phyloP scores from a whole-genome alignment of 176 grass and related monocot genomes.

The Phoenix roebelenii region DNA sequence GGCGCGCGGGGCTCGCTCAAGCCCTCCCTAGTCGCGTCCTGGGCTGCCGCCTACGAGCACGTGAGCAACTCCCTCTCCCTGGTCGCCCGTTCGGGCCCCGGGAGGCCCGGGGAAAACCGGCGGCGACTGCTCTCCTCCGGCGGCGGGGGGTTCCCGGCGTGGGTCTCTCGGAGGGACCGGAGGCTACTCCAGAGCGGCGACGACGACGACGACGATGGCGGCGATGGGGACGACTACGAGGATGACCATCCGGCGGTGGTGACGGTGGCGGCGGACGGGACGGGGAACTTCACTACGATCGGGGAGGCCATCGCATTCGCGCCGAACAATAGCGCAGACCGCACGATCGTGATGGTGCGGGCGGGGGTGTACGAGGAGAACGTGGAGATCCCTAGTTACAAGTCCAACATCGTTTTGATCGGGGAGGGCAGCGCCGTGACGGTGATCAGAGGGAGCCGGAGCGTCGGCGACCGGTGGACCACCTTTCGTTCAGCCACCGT shows the following conservation, averaged over 20 bases:
- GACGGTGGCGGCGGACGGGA: constrained; percentile 9
- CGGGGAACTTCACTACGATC: constrained; percentile 14
- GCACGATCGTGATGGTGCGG: too few species aligned
- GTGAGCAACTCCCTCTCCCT: constrained; percentile 24
- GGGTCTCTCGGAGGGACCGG: background rate
- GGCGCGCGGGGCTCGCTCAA: constrained; percentile 1
- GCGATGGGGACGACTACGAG: background rate
- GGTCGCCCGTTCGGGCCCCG: background rate
- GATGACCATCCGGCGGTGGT: background rate
- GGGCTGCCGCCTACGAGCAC: constrained; percentile 5
- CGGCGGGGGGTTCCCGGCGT: background rate
- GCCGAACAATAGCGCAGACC: constrained; percentile 2
- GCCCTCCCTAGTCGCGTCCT: background rate
- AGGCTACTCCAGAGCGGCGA: constrained; percentile 5
- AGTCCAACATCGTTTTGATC: too few species aligned
- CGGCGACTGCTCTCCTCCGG: background rate
- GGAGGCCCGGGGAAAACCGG: background rate
- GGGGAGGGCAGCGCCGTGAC: too few species aligned
- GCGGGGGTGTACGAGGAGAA: too few species aligned
- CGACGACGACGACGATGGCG: background rate
- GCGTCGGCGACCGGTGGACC: too few species aligned
- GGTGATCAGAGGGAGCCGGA: too few species aligned
- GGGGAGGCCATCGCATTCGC: constrained; percentile 12
- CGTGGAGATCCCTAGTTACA: too few species aligned
- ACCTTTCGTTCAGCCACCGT: too few species aligned